Evolutionary conservation across 148 eudicot genomes (phyloP).

Genomic region (Silene latifolia): DNA sequence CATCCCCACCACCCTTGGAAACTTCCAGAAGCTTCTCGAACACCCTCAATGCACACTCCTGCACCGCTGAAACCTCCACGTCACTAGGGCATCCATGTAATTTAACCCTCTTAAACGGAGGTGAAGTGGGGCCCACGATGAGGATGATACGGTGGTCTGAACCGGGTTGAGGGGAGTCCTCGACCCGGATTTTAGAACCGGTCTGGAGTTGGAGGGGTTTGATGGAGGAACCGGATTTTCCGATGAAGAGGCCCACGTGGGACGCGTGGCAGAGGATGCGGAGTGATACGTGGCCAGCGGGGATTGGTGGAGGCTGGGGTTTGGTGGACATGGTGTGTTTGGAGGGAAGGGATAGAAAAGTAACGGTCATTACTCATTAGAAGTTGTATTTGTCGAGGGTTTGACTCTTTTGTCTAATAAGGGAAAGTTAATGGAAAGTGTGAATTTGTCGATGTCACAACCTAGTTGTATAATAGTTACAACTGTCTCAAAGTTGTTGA

Average conservation of each 20-base stretch:
- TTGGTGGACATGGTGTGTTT: neutral
- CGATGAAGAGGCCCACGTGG: conserved; percentile 61
- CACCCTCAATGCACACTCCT: conserved; percentile 63
- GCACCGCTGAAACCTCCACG: conserved; percentile 49
- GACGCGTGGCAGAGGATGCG: conserved; percentile 66
- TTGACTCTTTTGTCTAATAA: no score
- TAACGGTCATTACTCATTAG: conserved; percentile 10
- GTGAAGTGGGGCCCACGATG: conserved; percentile 27
- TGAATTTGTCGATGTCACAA: no score
- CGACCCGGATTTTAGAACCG: conserved; percentile 47
- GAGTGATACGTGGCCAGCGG: conserved; percentile 43
- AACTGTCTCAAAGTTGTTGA: no score
- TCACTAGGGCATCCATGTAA: neutral
- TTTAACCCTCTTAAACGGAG: conserved; percentile 19
- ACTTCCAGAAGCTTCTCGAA: conserved; percentile 73
- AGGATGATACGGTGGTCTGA: conserved; percentile 50
- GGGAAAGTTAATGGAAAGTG: no score
- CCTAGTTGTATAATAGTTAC: no score
- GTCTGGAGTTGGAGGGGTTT: conserved; percentile 54
- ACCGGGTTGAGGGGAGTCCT: conserved; percentile 30
- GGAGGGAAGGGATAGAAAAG: neutral
- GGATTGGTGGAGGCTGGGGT: conserved; percentile 23
- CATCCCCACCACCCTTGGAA: conserved; percentile 40
- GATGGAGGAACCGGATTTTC: conserved; percentile 65
- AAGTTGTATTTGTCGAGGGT: no score